Percentiles rank a stretch among this genome's conserved stretches.
Conservation (phyloP, 208 protist genomes). For the Trichomonas tenax region DNA sequence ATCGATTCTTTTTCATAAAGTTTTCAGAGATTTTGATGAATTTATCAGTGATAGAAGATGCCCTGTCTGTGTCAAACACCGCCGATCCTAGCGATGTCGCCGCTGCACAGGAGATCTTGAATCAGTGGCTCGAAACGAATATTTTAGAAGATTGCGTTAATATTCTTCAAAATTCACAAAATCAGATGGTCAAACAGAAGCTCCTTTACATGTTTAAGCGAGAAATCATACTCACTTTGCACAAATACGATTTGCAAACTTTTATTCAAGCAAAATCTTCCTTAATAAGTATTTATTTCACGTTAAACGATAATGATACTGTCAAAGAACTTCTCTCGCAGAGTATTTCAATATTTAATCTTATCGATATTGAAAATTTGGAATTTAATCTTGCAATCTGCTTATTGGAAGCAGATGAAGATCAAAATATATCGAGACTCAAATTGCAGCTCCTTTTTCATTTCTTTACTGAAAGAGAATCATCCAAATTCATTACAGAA, state of each 20-base stretch:
- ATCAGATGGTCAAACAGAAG: neutral
- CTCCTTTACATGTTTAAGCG: neutral
- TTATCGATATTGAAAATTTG: neutral
- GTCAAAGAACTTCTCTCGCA: neutral
- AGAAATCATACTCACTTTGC: neutral
- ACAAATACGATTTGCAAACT: neutral
- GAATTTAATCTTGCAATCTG: neutral
- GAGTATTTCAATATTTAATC: neutral
- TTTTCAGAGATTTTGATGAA: neutral
- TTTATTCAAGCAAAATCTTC: neutral
- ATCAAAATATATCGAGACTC: neutral
- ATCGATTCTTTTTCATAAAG: neutral
- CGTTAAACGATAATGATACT: neutral
- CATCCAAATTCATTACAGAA: neutral
- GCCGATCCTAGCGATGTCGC: neutral
- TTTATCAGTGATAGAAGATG: neutral
- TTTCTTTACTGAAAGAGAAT: neutral
- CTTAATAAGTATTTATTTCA: neutral
- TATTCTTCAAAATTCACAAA: neutral
- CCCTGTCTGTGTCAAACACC: neutral
- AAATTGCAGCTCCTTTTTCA: neutral
- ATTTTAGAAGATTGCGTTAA: neutral
- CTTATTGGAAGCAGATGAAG: neutral
- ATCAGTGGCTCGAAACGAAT: neutral
- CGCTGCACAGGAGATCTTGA: neutral